Evolutionary conservation across 805 yeast genomes (phyloP), one percentile per base, ranked within the genome.

Genomic region (Barnettozyma salicaria): DNA sequence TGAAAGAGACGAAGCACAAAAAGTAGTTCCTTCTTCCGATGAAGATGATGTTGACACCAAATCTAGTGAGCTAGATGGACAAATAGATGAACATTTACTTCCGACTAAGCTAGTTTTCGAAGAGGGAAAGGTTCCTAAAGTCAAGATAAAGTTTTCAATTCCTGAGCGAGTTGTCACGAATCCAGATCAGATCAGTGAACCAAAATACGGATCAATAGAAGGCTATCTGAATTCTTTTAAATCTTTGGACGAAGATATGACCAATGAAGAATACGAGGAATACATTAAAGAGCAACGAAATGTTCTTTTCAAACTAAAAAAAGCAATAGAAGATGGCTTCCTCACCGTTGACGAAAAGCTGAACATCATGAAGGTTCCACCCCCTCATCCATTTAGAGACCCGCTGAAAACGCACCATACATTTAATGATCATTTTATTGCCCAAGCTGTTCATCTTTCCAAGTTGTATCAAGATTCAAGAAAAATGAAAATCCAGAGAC

Each of bases 381-480:
- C 76, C 50, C 44, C 76, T 56, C 56, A 50, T 36, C 67, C 71
- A 6, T 63, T 53, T 44, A 62, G 61, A 21, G 76, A 84, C 48
- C 64, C 76, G 47, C 48, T 80, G 51, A 60, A 52, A 40, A 58
- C 58, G 28, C 47, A 54, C 13, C 67, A 67, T 12, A 74, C 89
- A 0, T 80, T 75, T 50, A 72, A 73, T 30, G 97, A 89, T 50
- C 80, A 84, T 56, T 61, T 92, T 20, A 58, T 87, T 0, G 72
- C 79, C 1, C 97, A 90, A 45, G 94, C 89, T 2, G 56, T 78
- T 19, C 69, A 76, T 30, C 73, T 86, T 47, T 73, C 95, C 5
- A 80, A 76, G 45, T 59, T 85, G 9, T 76, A 87, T 42, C 75
- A 72, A 34, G 89, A 80, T 43, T 69, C 74, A 39, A 69, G 84